Conservation (phyloP, 345 rosid genomes). For the Cochlearia excelsa region DNA sequence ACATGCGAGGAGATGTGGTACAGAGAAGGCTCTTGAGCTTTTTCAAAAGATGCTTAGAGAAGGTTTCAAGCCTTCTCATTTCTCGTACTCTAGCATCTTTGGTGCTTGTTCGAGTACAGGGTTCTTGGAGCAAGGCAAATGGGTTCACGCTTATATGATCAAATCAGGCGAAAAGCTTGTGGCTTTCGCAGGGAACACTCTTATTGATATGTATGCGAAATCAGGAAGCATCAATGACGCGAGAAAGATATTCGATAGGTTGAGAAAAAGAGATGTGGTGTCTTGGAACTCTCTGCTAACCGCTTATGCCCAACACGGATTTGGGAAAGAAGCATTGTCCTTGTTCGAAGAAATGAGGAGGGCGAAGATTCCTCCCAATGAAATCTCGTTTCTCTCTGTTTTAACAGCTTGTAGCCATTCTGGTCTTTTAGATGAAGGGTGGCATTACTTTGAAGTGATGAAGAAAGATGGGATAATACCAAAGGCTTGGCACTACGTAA, state of each 20-base stretch:
- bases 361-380: constrained; percentile 44
- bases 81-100: constrained; percentile 49
- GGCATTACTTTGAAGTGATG: constrained; percentile 48
- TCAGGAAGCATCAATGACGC: constrained; percentile 62
- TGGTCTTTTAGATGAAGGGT: constrained; percentile 54
- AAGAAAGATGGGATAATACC: constrained; percentile 46
- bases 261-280: constrained; percentile 47
- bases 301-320: constrained; percentile 57
- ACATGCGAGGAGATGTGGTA: constrained; percentile 50
- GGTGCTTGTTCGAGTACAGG: constrained; percentile 55
- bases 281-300: constrained; percentile 62
- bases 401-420: constrained; percentile 72
- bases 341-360: constrained; percentile 48
- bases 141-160: constrained; percentile 61
- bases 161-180: constrained; percentile 53
- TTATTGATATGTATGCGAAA: constrained; percentile 64
- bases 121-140: constrained; percentile 65
- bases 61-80: constrained; percentile 48
- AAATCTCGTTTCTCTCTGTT: constrained; percentile 56
- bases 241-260: constrained; percentile 46
- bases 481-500: constrained; percentile 43
- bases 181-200: constrained; percentile 58
- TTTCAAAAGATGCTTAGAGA: constrained; percentile 51
- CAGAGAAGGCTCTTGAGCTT: constrained; percentile 46
- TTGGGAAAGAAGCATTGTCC: constrained; percentile 42